Conservation (phyloP, 73 alveolate genomes). For the Blepharisma japonicum region DNA sequence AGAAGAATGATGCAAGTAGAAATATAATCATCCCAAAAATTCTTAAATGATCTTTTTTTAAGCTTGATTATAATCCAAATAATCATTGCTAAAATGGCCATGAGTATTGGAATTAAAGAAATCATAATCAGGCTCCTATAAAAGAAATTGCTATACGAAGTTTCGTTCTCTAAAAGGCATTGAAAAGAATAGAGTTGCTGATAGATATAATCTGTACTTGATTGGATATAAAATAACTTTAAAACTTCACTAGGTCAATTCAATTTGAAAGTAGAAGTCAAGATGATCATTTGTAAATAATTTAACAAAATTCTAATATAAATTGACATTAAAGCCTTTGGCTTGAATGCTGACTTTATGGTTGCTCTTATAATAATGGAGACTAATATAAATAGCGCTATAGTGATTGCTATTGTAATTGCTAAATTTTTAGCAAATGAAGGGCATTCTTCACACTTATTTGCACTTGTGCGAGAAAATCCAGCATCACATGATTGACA, state of each 20-base stretch:
- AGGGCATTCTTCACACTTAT: neutral
- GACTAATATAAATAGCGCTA: neutral
- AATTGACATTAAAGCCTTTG: conserved; percentile 30
- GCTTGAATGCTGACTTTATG: conserved; percentile 9
- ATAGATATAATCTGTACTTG: conserved; percentile 40
- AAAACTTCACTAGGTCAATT: conserved; percentile 53
- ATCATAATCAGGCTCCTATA: conserved; percentile 40
- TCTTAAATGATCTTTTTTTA: conserved; percentile 25
- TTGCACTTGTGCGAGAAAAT: neutral
- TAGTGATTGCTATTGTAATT: neutral
- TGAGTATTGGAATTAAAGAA: conserved; percentile 39
- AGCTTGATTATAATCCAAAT: conserved; percentile 41
- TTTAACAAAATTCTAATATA: conserved; percentile 57
- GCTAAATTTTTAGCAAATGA: neutral
- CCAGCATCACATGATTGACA: neutral
- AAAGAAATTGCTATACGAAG: conserved; percentile 33
- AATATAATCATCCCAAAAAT: conserved; percentile 35
- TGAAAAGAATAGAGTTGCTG: conserved; percentile 53
- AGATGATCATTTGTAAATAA: conserved; percentile 46
- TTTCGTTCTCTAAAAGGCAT: conserved; percentile 41
- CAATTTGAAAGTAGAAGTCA: conserved; percentile 57
- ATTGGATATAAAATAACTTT: conserved; percentile 36
- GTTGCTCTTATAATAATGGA: neutral
- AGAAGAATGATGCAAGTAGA: conserved; percentile 48
- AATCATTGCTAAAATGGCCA: conserved; percentile 26